Evolutionary conservation across 2,329 filamentous ascomycete species (phyloP), one percentile per base, ranked within the genome.

Genomic region (Bipolaris cookei): DNA sequence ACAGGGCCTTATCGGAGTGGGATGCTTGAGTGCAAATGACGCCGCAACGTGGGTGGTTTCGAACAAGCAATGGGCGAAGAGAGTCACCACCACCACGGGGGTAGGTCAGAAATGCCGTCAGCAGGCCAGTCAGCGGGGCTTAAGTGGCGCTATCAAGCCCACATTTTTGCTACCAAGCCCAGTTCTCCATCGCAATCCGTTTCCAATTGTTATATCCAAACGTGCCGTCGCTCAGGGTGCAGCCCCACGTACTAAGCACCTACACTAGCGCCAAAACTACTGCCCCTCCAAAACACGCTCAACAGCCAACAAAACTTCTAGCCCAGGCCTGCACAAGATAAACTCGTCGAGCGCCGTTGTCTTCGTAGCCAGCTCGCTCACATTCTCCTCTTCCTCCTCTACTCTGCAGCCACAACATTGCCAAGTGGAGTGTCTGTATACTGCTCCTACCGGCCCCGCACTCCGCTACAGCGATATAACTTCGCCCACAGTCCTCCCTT

Each of bases 1-100:
- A 53, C 57, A 61, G 50, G 62, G 63, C 61, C 68, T 70, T 71
- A 70, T 70, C 69, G 60, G 64, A 54, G 68, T 59, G 61, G 59
- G 50, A 62, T 67, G 65, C 50, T 59, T 57, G 51, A 63, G 54
- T 42, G 57, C 62, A 56, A 60, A 60, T 63, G 65, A 59, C 56
- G 62, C 56, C 43, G 51, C 56, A 62, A 62, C 66, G 64, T 68
- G 67, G 67, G 68, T 61, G 61, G 59, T 60, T 60, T 45, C 56
- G 54, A 54, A 65, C 61, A 67, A 62, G 68, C 62, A 66, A 63
- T 54, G 51, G 39, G 51, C 46, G 64, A 58, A 56, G 63, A 52
- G 42, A 16, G 28, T 13, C 28, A 30, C 52, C 46, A 41, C 54
- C 10, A 25, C 50, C 44, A 48, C 35, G 43, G 63, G 58, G 44